Evolutionary conservation across 2,329 filamentous ascomycete species (phyloP).

Genomic region (Clonostachys rhizophaga): DNA sequence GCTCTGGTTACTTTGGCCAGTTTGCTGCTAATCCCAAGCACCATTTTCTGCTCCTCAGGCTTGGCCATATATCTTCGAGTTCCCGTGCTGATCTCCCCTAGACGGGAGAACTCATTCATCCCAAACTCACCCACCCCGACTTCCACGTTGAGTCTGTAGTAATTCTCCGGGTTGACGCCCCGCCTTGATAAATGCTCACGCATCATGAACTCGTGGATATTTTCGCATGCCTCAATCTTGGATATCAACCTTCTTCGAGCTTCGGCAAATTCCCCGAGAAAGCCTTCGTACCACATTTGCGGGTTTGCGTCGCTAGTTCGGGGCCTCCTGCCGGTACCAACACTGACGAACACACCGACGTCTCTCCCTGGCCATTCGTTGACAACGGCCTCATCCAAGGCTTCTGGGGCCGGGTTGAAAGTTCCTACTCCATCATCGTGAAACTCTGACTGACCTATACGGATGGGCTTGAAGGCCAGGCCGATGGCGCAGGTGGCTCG

Average conservation of each 20-base stretch:
- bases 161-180: constrained; percentile 81
- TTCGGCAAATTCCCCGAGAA: constrained; percentile 89
- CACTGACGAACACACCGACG: constrained; percentile 84
- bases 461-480: constrained; percentile 92
- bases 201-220: constrained; percentile 82
- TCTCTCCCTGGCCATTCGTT: constrained; percentile 97
- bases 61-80: constrained; percentile 79
- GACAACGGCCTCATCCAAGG: constrained; percentile 82
- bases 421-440: constrained; percentile 88
- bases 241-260: constrained; percentile 77
- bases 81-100: constrained; percentile 92
- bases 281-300: constrained; percentile 89
- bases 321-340: constrained; percentile 87
- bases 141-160: constrained; percentile 95
- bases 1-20: constrained; percentile 79
- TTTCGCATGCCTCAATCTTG: constrained; percentile 95
- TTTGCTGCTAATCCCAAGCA: constrained; percentile 71
- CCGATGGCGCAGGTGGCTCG: constrained; percentile 90
- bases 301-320: constrained; percentile 61
- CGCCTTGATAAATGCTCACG: constrained; percentile 72
- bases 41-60: constrained; percentile 70
- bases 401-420: constrained; percentile 83
- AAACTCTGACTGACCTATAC: constrained; percentile 89
- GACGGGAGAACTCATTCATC: constrained; percentile 95
- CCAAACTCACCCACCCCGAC: constrained; percentile 94